A percentile compares a stretch with the other conserved stretches of the same genome.
phyloP scores from a whole-genome alignment of 768 basidiomycete species.

The Suillus cothurnatus region DNA sequence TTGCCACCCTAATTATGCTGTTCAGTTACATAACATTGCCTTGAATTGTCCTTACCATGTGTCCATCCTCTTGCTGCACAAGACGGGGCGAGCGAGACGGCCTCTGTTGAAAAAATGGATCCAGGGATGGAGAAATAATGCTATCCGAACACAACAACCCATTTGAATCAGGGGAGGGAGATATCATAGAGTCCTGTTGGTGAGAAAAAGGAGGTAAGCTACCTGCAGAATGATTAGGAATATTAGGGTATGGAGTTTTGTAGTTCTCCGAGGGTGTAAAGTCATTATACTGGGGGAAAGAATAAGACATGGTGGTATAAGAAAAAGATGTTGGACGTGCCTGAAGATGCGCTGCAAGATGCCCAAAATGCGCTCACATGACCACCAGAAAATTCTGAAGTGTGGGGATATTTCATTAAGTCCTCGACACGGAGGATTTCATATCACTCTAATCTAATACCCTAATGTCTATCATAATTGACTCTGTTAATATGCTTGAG shows the following conservation, averaged over 20 bases:
- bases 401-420: background rate
- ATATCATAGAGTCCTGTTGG: background rate
- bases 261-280: slow-evolving; percentile 14
- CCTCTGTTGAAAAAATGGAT: background rate
- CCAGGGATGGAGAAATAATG: background rate
- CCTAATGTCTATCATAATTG: background rate
- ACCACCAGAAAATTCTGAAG: background rate
- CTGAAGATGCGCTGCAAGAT: background rate
- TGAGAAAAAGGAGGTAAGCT: background rate
- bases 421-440: background rate
- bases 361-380: background rate
- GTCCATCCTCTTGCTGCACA: background rate
- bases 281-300: background rate
- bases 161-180: background rate
- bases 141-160: no score
- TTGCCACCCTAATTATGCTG: background rate
- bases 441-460: background rate
- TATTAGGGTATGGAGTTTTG: background rate
- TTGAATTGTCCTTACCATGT: background rate
- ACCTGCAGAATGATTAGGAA: background rate
- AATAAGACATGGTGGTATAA: slow-evolving; percentile 3
- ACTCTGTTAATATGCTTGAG: background rate
- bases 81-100: background rate
- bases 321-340: background rate
- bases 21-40: background rate